These are phyloP conservation scores for Phytophthora colocasiae DNA, from an alignment of 352 stramenopile species.

Conservation along the genomic window DNA sequence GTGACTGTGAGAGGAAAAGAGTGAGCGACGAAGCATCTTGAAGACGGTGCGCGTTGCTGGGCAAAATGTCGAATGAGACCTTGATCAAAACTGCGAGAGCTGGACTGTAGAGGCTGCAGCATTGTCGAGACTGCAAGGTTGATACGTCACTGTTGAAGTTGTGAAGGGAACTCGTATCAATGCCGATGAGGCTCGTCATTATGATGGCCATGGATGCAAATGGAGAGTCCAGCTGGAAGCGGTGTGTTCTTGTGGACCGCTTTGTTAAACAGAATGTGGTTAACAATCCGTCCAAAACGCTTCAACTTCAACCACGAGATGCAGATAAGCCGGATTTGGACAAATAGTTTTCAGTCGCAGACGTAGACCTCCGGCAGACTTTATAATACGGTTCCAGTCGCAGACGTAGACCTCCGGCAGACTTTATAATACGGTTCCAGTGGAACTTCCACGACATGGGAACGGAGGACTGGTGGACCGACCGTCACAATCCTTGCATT, in stretches of 20 bases:
- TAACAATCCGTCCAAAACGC: slow-evolving; percentile 6
- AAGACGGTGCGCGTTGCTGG: not conserved
- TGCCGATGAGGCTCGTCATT: not conserved
- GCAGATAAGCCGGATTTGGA: not conserved
- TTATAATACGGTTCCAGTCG: no score
- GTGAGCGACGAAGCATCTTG: slow-evolving; percentile 17
- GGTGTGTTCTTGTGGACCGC: no score
- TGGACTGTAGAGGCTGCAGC: not conserved
- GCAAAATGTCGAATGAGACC: slow-evolving; percentile 15
- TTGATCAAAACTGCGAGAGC: not conserved
- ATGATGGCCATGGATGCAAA: not conserved
- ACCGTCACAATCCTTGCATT: no score
- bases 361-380: no score
- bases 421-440: no score
- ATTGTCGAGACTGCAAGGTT: slow-evolving; percentile 1
- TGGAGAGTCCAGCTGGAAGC: not conserved
- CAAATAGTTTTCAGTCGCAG: no score
- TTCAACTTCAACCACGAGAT: slow-evolving; percentile 8
- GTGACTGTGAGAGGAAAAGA: slow-evolving; percentile 1
- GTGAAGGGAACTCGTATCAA: not conserved
- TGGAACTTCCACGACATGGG: no score
- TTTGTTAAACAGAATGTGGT: slow-evolving; percentile 1
- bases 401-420: no score
- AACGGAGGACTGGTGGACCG: no score
- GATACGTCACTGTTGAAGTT: slow-evolving; percentile 20